Evolutionary conservation across 2,329 filamentous ascomycete species (phyloP).

Genomic region (Apiospora koreana): DNA sequence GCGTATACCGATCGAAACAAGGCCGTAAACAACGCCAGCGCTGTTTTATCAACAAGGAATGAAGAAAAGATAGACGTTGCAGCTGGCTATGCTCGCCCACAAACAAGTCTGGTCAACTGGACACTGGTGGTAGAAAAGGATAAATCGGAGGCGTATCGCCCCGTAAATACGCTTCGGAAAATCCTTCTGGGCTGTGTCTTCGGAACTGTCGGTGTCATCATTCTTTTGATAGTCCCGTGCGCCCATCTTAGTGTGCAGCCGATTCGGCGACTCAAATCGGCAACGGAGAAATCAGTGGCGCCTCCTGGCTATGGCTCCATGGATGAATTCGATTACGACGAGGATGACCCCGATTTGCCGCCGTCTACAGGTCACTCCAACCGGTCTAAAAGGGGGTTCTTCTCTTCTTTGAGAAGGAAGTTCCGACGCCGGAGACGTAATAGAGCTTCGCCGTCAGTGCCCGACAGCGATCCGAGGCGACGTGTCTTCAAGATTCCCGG

Average conservation of each 20-base stretch:
- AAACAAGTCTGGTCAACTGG: slow-evolving; percentile 75
- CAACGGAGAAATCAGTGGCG: slow-evolving; percentile 72
- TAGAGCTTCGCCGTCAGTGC: slow-evolving; percentile 29
- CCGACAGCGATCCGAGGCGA: slow-evolving; percentile 42
- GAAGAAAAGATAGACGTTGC: slow-evolving; percentile 71
- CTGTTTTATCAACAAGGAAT: slow-evolving; percentile 68
- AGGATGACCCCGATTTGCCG: slow-evolving; percentile 41
- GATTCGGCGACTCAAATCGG: slow-evolving; percentile 73
- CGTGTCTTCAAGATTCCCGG: slow-evolving; percentile 80
- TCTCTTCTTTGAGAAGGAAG: slow-evolving; percentile 25
- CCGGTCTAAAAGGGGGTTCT: slow-evolving; percentile 45
- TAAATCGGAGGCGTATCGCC: slow-evolving; percentile 71
- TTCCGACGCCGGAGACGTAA: slow-evolving; percentile 40
- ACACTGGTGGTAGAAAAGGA: slow-evolving; percentile 78
- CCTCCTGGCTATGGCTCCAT: slow-evolving; percentile 60
- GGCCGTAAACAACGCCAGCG: slow-evolving; percentile 67
- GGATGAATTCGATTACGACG: slow-evolving; percentile 47
- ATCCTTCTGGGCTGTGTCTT: slow-evolving; percentile 86
- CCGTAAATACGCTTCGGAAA: slow-evolving; percentile 73
- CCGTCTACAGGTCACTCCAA: slow-evolving; percentile 24
- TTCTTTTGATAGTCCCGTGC: slow-evolving; percentile 73
- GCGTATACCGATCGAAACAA: slow-evolving; percentile 56
- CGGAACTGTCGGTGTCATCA: slow-evolving; percentile 72
- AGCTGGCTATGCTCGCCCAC: slow-evolving; percentile 76
- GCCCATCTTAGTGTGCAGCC: slow-evolving; percentile 82